A percentile compares a stretch with the other conserved stretches of the same genome.
Conservation (phyloP, 495 filamentous ascomycete species). For the Podospora comata region DNA sequence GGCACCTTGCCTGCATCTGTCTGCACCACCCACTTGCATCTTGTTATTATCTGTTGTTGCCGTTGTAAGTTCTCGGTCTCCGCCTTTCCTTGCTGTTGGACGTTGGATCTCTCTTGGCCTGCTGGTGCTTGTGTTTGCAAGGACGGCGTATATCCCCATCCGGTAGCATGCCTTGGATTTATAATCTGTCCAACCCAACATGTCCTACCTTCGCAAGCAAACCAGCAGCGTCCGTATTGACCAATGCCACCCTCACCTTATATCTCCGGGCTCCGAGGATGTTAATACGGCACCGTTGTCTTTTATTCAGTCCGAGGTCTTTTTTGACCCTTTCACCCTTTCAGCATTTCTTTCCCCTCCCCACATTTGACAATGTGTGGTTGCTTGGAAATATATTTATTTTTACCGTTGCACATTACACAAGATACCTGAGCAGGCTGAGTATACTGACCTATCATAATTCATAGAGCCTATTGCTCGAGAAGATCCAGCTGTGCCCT, state of each 20-base stretch:
- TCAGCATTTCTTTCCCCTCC: neutral
- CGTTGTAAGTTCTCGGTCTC: neutral
- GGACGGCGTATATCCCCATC: neutral
- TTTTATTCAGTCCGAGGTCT: neutral
- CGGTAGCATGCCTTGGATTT: constrained; percentile 13
- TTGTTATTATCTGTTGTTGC: neutral
- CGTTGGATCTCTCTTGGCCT: neutral
- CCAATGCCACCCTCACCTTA: constrained; percentile 7
- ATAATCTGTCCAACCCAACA: constrained; percentile 17
- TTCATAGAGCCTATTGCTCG: constrained; percentile 30
- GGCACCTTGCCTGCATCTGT: constrained; percentile 15
- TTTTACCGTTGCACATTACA: neutral
- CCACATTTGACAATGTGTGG: neutral
- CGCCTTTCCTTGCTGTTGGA: neutral
- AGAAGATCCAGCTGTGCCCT: constrained; percentile 20
- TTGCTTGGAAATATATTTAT: neutral
- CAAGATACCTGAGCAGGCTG: neutral
- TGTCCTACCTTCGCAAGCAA: constrained; percentile 7
- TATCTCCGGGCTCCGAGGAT: constrained; percentile 7
- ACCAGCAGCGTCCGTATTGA: neutral
- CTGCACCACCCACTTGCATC: constrained; percentile 18
- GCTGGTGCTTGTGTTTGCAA: neutral
- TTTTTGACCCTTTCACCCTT: neutral
- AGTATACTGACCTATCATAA: constrained; percentile 21
- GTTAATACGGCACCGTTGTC: neutral